Evolutionary conservation across 257 asterid species (phyloP), one percentile per base, ranked within the genome.

Genomic region (Linderniella brevidens): DNA sequence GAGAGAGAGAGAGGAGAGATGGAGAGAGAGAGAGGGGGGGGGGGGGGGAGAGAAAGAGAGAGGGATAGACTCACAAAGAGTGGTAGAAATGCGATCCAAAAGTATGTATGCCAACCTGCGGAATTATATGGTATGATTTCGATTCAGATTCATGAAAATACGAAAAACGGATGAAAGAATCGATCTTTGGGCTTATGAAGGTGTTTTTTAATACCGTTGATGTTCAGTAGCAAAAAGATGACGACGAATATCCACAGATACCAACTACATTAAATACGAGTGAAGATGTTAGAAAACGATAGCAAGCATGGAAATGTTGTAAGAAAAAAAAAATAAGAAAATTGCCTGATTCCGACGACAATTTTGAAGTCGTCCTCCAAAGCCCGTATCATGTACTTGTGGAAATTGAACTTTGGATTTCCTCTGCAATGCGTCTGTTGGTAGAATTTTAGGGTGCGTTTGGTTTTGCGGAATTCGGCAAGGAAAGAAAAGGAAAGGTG

Each of bases 31-130:
- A n/a, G n/a, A n/a, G n/a, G n/a, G n/a, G 32, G 6, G 32, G 6
- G 32, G 6, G 32, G 32, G 32, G 6, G n/a, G 32, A 25, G 32
- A 25, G 32, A 25, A 35, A 11, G 13, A 9, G 13, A 19, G 19
- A 49, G n/a, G 32, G 54, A 17, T 2, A 13, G 58, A 74, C 97
- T 78, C 67, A 88, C 97, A 40, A 69, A 1, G 40, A 88, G 73
- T 17, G 98, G 98, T 55, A 88, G 0, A 55, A 85, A 88, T 9
- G 96, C 94, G 4, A 88, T 88, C 98, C 96, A 88, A 58, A 88
- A 88, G 64, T 88, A 88, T 29, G 93, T 81, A 61, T 90, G 94
- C 96, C 96, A 90, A 60, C 93, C 99, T 90, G 85, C 72, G 16
- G 39, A 25, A 25, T 25, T 25, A 25, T 25, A 25, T 25, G 32